Evolutionary conservation across 306 rosid species (phyloP).

Genomic region (Ziziphus jujuba): DNA sequence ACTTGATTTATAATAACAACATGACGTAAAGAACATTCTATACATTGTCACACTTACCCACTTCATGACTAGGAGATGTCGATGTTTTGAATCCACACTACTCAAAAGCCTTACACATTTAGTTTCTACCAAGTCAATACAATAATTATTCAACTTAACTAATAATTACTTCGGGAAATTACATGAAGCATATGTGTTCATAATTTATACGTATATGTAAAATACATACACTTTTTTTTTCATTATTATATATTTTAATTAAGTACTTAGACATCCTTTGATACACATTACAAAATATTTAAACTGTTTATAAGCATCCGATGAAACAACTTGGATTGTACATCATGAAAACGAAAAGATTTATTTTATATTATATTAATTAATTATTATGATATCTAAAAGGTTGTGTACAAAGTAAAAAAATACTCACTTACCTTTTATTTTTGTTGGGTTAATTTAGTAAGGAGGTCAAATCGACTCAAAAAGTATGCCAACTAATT

Average conservation of each 20-base stretch:
- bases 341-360: neutral
- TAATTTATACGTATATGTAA: neutral
- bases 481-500: neutral
- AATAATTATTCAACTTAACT: neutral
- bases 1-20: neutral
- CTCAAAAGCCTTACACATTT: neutral
- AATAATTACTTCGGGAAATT: neutral
- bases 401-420: conserved; percentile 14
- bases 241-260: too few species aligned
- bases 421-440: neutral
- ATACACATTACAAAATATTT: neutral
- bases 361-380: neutral
- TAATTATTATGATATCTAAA: neutral
- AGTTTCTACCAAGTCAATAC: neutral
- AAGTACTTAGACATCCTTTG: too few species aligned
- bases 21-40: neutral
- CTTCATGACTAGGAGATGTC: conserved; percentile 16
- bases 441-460: neutral
- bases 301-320: neutral
- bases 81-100: neutral
- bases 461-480: conserved; percentile 15
- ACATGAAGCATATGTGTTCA: neutral
- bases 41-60: too few species aligned
- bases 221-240: too few species aligned
- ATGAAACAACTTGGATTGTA: conserved; percentile 3